These are phyloP conservation scores for Xylaria palmicola DNA, from an alignment of 495 filamentous ascomycete species.

Conservation along the genomic window DNA sequence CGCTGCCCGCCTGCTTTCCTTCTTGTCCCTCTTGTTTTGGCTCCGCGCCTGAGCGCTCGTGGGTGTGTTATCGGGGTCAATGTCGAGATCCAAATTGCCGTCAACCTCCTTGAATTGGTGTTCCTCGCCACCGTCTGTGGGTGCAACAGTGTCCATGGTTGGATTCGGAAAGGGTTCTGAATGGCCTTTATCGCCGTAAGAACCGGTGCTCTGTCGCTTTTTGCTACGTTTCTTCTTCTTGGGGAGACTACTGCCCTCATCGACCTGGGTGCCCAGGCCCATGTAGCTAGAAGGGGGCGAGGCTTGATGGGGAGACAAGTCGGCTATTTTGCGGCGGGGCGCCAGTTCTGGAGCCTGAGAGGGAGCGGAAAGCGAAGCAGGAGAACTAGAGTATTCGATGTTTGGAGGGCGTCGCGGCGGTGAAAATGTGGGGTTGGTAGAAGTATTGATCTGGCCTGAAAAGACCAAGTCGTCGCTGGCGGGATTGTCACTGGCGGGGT, in stretches of 20 bases:
- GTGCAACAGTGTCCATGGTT: not conserved
- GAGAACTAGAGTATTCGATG: not conserved
- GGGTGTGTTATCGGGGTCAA: not conserved
- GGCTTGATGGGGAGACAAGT: not conserved
- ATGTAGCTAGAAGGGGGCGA: not conserved
- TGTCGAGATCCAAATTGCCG: not conserved
- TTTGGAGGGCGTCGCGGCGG: not conserved
- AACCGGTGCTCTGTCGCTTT: slow-evolving; percentile 22
- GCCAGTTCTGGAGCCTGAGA: not conserved
- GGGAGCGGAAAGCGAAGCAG: not conserved
- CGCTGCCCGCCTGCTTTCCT: slow-evolving; percentile 1
- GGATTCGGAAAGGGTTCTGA: not conserved
- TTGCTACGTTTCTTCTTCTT: slow-evolving; percentile 26
- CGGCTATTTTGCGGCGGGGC: not conserved
- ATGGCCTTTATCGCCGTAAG: slow-evolving; percentile 6
- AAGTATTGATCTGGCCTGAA: slow-evolving; percentile 12
- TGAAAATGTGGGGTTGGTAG: not conserved
- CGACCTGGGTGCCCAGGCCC: not conserved
- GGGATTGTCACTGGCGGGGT: not conserved
- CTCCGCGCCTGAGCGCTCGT: not conserved
- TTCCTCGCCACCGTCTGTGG: not conserved
- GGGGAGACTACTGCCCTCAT: not conserved
- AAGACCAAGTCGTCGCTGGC: not conserved
- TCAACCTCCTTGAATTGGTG: not conserved
- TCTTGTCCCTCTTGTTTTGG: not conserved